Base-by-base conservation (phyloP, 1,284 basidiomycete species). In the Lignosus rhinocerotis region DNA sequence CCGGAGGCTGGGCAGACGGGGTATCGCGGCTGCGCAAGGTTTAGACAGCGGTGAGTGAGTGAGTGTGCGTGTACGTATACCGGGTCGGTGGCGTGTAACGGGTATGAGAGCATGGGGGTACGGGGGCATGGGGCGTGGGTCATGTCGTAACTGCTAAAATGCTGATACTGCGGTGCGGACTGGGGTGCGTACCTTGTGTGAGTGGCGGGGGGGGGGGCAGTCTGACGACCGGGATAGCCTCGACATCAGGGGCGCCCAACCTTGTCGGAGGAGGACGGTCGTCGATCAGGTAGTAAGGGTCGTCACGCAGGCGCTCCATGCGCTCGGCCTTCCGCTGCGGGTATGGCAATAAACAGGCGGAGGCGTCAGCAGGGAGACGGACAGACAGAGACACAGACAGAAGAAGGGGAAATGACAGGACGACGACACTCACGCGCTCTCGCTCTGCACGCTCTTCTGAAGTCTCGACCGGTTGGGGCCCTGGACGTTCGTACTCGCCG, bases 241-340 rank as follows among this genome's bases (percentile, higher is more conserved):
- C 93, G 12, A 96, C 68, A 68, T 95, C 92, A 30, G 87, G 81
- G 6, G 75, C 73, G 17, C 70, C 69, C 51, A 61, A 39, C 36
- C 57, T 55, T 36, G 42, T 51, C 49, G 70, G 66, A 55, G 73
- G 78, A 46, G 81, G 76, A 61, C 71, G 75, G 55, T 85, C 83
- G 56, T 91, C 89, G 39, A 85, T 80, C 60, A 96, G 87, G 70
- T 96, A 96, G 74, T 93, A 96, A 9, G 94, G 94, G 71, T 96
- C 93, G 63, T 93, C 90, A 51, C 83, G 83, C 63, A 87, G 78
- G 65, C 88, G 83, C 60, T 89, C 92, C 50, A 87, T 73, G 42
- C 91, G 80, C 63, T 90, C 91, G 19, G 85, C 86, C 69, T 85
- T 88, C 50, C 86, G 79, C 93, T 95, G 66, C 12, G 17, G 19